These are phyloP conservation scores for Claviceps capensis DNA, from an alignment of 2,329 filamentous ascomycete species.

Conservation along the genomic window DNA sequence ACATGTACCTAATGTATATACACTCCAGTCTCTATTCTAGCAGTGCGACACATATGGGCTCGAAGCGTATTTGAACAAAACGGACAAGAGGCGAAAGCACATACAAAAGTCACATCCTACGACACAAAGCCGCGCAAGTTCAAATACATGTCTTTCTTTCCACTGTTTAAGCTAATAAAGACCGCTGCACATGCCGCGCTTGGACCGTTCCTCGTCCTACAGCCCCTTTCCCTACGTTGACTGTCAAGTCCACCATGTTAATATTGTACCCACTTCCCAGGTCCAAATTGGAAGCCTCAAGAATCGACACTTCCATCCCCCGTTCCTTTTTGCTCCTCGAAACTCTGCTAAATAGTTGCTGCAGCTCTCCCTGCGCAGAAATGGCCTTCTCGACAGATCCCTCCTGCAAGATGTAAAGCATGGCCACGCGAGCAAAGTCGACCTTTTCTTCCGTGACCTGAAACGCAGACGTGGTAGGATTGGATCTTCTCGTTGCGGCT, in stretches of 20 bases:
- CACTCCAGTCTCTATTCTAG: too few relatives aligned
- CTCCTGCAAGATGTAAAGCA: conserved; percentile 49
- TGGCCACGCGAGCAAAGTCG: conserved; percentile 49
- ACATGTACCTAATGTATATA: too few relatives aligned
- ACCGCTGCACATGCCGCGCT: conserved; percentile 3
- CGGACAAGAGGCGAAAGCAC: too few relatives aligned
- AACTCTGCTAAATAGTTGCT: conserved; percentile 37
- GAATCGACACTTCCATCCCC: conserved; percentile 21
- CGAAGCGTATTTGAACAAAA: too few relatives aligned
- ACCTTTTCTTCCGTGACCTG: conserved; percentile 39
- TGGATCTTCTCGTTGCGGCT: background rate
- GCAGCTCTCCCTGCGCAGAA: conserved; percentile 38
- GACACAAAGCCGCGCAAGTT: too few relatives aligned
- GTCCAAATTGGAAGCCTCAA: conserved; percentile 26
- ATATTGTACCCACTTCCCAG: conserved; percentile 32
- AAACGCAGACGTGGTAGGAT: conserved; percentile 20
- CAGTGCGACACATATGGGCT: too few relatives aligned
- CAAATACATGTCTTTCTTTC: background rate
- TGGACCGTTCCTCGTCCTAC: conserved; percentile 15
- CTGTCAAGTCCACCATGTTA: conserved; percentile 33
- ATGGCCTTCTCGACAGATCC: conserved; percentile 35
- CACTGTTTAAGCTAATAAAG: background rate
- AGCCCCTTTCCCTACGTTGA: conserved; percentile 23
- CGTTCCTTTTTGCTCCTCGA: conserved; percentile 15
- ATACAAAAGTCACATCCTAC: background rate